Evolutionary conservation across 768 basidiomycete species (phyloP).

Genomic region (Paxillus ammoniavirescens): DNA sequence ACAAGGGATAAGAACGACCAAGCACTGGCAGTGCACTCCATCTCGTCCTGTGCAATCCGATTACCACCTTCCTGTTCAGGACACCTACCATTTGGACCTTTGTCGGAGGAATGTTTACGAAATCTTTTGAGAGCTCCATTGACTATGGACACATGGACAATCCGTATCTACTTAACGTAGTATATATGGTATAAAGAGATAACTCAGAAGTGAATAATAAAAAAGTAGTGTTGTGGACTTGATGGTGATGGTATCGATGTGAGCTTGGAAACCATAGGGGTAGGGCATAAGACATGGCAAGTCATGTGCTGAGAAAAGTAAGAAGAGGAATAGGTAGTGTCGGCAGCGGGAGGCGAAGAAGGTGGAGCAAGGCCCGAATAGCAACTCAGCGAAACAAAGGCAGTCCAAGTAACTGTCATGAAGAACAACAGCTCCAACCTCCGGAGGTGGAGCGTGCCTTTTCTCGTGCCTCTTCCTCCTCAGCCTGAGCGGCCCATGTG

Average conservation of each 20-base stretch:
- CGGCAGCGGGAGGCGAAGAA: slow-evolving; percentile 9
- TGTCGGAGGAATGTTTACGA: no score
- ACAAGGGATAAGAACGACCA: slow-evolving; percentile 10
- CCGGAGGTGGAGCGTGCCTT: slow-evolving; percentile 46
- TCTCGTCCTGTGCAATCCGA: neutral
- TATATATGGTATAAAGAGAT: slow-evolving; percentile 42
- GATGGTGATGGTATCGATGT: slow-evolving; percentile 22
- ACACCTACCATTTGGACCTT: slow-evolving; percentile 1
- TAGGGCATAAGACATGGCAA: slow-evolving; percentile 29
- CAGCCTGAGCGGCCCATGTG: slow-evolving; percentile 76
- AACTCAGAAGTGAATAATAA: slow-evolving; percentile 34
- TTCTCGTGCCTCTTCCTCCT: slow-evolving; percentile 71
- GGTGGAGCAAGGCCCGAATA: slow-evolving; percentile 13
- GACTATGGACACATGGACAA: slow-evolving; percentile 38
- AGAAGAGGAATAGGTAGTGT: slow-evolving; percentile 5
- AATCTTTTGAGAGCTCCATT: slow-evolving; percentile 5
- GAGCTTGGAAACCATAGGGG: slow-evolving; percentile 21
- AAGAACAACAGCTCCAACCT: slow-evolving; percentile 70
- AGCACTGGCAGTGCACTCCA: neutral
- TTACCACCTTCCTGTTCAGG: slow-evolving; percentile 29
- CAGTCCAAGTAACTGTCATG: slow-evolving; percentile 26
- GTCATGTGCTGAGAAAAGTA: slow-evolving; percentile 15
- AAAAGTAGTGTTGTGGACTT: slow-evolving; percentile 10
- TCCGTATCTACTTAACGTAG: slow-evolving; percentile 36
- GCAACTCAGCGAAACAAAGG: slow-evolving; percentile 15